These are phyloP conservation scores for Rhodotorula kratochvilovae DNA, from an alignment of 768 basidiomycete genomes.

Conservation along the genomic window DNA sequence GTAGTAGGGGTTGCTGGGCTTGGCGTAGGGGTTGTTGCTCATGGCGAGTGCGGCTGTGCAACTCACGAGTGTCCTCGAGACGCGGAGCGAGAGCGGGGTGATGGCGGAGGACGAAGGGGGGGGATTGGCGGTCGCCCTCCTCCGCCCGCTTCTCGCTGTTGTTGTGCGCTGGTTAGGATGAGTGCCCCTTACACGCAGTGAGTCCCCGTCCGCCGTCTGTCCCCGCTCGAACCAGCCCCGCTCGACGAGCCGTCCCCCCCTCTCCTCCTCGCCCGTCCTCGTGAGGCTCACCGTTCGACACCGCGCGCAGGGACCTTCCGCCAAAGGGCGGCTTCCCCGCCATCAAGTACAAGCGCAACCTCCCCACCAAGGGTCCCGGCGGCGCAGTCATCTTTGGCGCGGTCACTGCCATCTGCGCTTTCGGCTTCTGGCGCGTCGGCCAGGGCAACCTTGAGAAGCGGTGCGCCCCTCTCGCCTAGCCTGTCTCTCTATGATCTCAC, in stretches of 20 bases:
- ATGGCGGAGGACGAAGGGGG: not conserved
- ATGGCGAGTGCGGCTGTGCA: not conserved
- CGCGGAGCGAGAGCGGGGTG: not conserved
- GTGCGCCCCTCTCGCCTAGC: constrained; percentile 55
- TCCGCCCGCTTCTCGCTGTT: no score
- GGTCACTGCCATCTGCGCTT: constrained; percentile 78
- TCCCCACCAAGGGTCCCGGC: constrained; percentile 58
- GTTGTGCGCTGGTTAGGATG: not conserved
- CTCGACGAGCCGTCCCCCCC: not conserved
- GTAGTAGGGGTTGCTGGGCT: constrained; percentile 15
- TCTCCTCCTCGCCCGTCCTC: not conserved
- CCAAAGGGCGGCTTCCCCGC: constrained; percentile 87
- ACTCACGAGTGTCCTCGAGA: not conserved
- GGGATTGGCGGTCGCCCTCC: no score
- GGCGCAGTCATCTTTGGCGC: constrained; percentile 78
- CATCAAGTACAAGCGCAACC: constrained; percentile 90
- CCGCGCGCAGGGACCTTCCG: constrained; percentile 75
- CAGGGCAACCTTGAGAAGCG: constrained; percentile 86
- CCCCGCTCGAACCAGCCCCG: not conserved
- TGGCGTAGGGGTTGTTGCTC: constrained; percentile 30
- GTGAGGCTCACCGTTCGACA: not conserved
- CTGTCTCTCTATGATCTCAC: not conserved
- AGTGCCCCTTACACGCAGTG: constrained; percentile 23
- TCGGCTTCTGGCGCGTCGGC: constrained; percentile 87
- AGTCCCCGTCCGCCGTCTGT: not conserved